Evolutionary conservation across 1,284 basidiomycete species (phyloP).

Genomic region (Ustilago hordei): DNA sequence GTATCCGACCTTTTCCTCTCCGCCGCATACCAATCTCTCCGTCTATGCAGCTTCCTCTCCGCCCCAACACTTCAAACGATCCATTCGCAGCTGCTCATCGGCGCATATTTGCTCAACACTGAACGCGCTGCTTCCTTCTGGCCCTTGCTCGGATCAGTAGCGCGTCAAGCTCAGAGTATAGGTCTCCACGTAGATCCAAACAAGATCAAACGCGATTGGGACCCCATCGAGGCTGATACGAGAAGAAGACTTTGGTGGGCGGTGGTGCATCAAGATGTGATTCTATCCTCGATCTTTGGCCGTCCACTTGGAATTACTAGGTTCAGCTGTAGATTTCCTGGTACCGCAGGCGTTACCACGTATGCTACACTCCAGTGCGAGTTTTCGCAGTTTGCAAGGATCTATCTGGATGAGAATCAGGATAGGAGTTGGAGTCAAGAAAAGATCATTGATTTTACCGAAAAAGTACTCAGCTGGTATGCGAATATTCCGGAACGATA

Average conservation of each 20-base stretch:
- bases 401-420: conserved; percentile 42
- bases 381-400: conserved; percentile 33
- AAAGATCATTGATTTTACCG: conserved; percentile 35
- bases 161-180: conserved; percentile 49
- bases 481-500: conserved; percentile 35
- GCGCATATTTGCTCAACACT: conserved; percentile 47
- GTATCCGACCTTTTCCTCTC: conserved; percentile 49
- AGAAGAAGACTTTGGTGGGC: conserved; percentile 51
- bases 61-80: conserved; percentile 50
- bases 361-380: conserved; percentile 45
- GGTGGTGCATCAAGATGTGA: conserved; percentile 46
- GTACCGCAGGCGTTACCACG: conserved; percentile 1
- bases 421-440: conserved; percentile 41
- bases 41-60: conserved; percentile 46
- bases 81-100: conserved; percentile 52
- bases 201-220: conserved; percentile 38
- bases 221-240: conserved; percentile 38
- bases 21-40: conserved; percentile 46
- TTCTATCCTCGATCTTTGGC: conserved; percentile 49
- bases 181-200: conserved; percentile 48
- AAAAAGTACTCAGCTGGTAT: conserved; percentile 44
- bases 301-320: conserved; percentile 44
- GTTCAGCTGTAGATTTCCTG: conserved; percentile 40
- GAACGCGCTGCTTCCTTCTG: conserved; percentile 47
- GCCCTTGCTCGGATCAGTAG: conserved; percentile 46